Evolutionary conservation across 345 rosid genomes (phyloP).

Genomic region (Arabidopsis suecica): DNA sequence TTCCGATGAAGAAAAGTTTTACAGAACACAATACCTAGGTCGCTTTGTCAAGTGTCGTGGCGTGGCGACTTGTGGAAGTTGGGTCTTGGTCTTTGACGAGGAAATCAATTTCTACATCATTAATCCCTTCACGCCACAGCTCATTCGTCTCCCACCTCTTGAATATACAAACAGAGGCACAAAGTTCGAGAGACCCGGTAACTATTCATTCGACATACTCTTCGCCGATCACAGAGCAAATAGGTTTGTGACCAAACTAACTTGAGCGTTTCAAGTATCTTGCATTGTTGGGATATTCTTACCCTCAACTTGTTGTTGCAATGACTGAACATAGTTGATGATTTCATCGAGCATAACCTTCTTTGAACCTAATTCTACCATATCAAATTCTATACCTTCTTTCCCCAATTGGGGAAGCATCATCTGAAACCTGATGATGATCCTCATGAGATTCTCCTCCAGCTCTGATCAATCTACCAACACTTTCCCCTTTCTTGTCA

Average conservation of each 20-base stretch:
- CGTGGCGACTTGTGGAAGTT: not conserved
- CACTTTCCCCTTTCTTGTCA: conserved; percentile 52
- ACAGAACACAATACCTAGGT: not conserved
- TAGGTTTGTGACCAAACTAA: conserved; percentile 14
- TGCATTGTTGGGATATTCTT: conserved; percentile 20
- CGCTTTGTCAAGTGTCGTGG: not conserved
- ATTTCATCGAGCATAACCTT: conserved; percentile 95
- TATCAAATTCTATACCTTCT: conserved; percentile 49
- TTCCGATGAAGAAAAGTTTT: not conserved
- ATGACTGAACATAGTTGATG: conserved; percentile 94
- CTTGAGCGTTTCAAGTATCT: conserved; percentile 25
- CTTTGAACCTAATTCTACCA: not conserved
- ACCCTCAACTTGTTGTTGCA: conserved; percentile 98
- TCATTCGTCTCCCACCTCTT: not conserved
- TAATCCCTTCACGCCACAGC: not conserved
- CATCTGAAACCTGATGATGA: conserved; percentile 58
- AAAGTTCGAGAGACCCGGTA: not conserved
- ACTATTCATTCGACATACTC: not conserved
- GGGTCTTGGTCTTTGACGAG: conserved; percentile 6
- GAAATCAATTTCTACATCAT: not conserved
- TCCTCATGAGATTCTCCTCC: conserved; percentile 51
- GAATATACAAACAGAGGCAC: not conserved
- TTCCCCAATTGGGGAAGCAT: conserved; percentile 58
- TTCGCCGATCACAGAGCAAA: not conserved
- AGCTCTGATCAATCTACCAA: conserved; percentile 44